Evolutionary conservation across 2,329 filamentous ascomycete genomes (phyloP), one percentile per base, ranked within the genome.

Genomic region (Microcyclosporella mali): DNA sequence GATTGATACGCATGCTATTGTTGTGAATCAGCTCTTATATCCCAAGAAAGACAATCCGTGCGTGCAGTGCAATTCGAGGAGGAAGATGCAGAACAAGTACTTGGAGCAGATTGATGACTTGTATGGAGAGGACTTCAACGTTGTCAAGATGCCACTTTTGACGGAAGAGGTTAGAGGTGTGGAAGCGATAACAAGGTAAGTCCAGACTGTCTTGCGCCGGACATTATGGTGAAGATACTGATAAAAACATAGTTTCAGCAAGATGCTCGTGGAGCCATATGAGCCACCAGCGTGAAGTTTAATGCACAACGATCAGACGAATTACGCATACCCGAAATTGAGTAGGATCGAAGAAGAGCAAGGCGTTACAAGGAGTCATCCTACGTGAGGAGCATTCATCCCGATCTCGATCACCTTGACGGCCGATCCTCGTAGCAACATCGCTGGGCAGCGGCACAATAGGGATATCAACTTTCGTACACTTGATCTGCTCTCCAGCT

Each of bases 1-100:
- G 61, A 98, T 98, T 64, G 92, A 98, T 66, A 95, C 90, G 6
- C 92, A 97, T 71, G 82, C 84, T 62, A 97, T 98, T 64, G 92
- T 98, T 34, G 92, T 98, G 60, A 98, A 98, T 69, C 92, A 98
- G 74, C 76, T 98, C 55, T 73, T 98, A 43, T 98, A 95, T 71
- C 92, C 92, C 14, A 86, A 85, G 67, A 77, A 82, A 53, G 83
- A 82, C 40, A 94, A 84, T 62, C 77, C 80, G 28, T 98, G 92
- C 68, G 88, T 95, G 50, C 92, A 98, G 73, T 98, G 92, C 70
- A 94, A 88, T 63, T 85, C 92, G 34, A 75, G 92, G 52, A 76
- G 89, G 61, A 94, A 94, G 74, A 98, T 98, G 92, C 92, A 98
- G 75, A 92, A 88, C 75, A 98, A 98, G 73, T 98, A 98, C 64